Conservation (phyloP, 2,329 filamentous ascomycete genomes). For the Phyllosticta paracitricarpa region DNA sequence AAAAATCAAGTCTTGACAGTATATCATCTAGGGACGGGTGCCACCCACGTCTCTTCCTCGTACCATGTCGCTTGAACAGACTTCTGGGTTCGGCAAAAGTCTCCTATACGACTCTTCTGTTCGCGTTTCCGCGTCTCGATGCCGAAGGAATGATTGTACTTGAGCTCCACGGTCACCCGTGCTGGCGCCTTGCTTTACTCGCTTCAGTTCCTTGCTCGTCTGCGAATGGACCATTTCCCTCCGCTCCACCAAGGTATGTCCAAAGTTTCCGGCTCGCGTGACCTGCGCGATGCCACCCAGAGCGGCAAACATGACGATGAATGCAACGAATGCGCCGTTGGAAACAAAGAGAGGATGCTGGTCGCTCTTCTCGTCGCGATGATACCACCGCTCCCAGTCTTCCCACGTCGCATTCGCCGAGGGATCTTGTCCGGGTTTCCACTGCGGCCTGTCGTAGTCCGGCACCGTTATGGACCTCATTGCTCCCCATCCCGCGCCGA, state of each 20-base stretch:
- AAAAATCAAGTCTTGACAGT: not conserved
- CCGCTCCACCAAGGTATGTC: constrained; percentile 54
- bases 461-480: constrained; percentile 26
- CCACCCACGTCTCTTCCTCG: not conserved
- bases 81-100: constrained; percentile 36
- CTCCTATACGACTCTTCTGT: constrained; percentile 37
- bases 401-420: constrained; percentile 90
- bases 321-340: constrained; percentile 64
- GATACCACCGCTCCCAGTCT: constrained; percentile 67
- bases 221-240: constrained; percentile 56
- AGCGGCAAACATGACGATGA: constrained; percentile 61
- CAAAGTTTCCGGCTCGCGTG: constrained; percentile 54
- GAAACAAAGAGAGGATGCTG: constrained; percentile 54
- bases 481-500: constrained; percentile 69
- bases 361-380: constrained; percentile 26
- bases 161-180: constrained; percentile 42
- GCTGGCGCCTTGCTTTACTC: constrained; percentile 43
- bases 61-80: constrained; percentile 35
- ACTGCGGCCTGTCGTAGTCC: constrained; percentile 17
- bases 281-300: constrained; percentile 65
- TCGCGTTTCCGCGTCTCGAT: constrained; percentile 29
- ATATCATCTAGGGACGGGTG: not conserved
- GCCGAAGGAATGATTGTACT: constrained; percentile 65
- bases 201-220: constrained; percentile 53
- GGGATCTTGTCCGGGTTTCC: constrained; percentile 30